Conservation (phyloP, 306 rosid genomes). For the Rosa rugosa region DNA sequence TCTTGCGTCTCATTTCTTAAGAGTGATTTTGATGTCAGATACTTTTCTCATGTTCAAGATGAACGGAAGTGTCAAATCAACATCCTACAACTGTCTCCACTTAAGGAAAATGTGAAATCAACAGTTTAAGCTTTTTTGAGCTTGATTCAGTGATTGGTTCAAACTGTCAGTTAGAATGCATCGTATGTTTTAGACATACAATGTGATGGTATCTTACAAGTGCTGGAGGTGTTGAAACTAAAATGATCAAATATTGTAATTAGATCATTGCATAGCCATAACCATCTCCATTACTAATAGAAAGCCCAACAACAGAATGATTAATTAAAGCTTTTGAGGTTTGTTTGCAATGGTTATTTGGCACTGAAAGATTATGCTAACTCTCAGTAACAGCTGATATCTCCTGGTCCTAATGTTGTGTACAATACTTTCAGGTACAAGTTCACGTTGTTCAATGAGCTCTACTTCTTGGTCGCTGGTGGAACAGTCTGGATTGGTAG, state of each 20-base stretch:
- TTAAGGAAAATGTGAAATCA: neutral
- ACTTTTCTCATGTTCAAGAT: neutral
- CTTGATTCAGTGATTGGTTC: neutral
- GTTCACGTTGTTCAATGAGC: conserved; percentile 93
- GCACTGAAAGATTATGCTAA: neutral
- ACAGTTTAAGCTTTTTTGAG: neutral
- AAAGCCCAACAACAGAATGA: neutral
- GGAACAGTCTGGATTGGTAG: conserved; percentile 99
- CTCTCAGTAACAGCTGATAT: neutral
- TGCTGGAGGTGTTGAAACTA: neutral
- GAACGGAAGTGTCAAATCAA: neutral
- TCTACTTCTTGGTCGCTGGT: conserved; percentile 96
- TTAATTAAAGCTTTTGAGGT: neutral
- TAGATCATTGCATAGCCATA: neutral
- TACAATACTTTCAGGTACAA: conserved; percentile 73
- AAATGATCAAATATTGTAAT: neutral
- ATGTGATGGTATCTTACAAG: neutral
- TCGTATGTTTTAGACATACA: neutral
- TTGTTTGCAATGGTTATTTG: neutral
- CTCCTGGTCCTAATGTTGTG: neutral
- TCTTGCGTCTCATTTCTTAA: conserved; percentile 4
- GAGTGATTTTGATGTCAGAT: neutral
- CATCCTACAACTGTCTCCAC: neutral
- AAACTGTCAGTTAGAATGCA: neutral
- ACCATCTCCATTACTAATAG: neutral